Conservation (phyloP, 495 filamentous ascomycete genomes). For the Penicillium crystallinum region DNA sequence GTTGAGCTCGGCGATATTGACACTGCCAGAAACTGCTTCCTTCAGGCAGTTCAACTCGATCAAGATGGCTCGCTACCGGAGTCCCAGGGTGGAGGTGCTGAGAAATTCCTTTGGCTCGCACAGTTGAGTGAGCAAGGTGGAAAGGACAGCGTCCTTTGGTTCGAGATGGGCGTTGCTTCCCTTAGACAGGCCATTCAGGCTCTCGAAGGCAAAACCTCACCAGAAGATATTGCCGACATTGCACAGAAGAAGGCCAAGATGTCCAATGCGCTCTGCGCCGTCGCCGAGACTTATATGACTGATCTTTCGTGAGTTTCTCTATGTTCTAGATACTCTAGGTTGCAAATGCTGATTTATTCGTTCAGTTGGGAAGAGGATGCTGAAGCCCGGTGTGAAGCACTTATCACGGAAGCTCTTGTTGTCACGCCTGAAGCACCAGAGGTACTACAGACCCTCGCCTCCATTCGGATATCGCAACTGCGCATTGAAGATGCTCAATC, state of each 20-base stretch:
- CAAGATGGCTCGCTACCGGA: constrained; percentile 58
- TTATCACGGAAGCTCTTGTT: constrained; percentile 81
- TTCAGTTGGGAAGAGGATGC: constrained; percentile 79
- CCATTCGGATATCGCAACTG: constrained; percentile 82
- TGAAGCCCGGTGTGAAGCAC: constrained; percentile 73
- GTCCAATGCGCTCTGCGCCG: constrained; percentile 79
- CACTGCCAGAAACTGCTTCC: constrained; percentile 62
- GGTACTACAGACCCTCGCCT: constrained; percentile 88
- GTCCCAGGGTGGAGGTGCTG: constrained; percentile 70
- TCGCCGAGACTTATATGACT: constrained; percentile 97
- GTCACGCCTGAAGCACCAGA: constrained; percentile 70
- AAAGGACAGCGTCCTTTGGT: constrained; percentile 78
- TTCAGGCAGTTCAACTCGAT: constrained; percentile 65
- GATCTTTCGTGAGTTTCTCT: constrained; percentile 62
- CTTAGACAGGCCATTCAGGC: constrained; percentile 61
- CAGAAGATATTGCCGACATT: constrained; percentile 39
- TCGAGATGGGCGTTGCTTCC: constrained; percentile 69
- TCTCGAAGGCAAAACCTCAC: constrained; percentile 33
- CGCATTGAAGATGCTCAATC: constrained; percentile 70
- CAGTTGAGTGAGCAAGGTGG: constrained; percentile 89
- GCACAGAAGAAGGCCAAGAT: constrained; percentile 73
- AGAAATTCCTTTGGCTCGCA: constrained; percentile 94
- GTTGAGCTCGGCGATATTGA: constrained; percentile 80
- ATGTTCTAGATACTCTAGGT: neutral
- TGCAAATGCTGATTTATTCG: constrained; percentile 5